Evolutionary conservation across 495 filamentous ascomycete species (phyloP), one percentile per base, ranked within the genome.

Genomic region (Aspergillus homomorphus): DNA sequence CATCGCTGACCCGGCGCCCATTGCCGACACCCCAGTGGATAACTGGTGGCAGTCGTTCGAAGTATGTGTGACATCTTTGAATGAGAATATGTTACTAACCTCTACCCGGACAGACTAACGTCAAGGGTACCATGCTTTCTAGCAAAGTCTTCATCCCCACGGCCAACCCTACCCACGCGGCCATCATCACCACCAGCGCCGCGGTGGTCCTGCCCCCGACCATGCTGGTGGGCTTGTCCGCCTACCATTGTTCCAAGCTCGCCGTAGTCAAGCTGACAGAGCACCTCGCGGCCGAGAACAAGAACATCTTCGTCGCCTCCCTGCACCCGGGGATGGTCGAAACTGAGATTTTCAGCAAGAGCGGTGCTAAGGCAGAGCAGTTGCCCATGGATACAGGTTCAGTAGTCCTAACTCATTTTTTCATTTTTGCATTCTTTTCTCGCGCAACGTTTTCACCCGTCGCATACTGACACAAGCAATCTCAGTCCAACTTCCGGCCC

Each of bases 321-420:
- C 30, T 79, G 16, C 75, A 80, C 44, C 77, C 78, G 0, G 78
- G 77, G 10, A 58, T 75, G 57, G 54, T 78, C 1, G 66, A 71
- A 9, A 78, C 76, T 2, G 65, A 61, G 12, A 70, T 70, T 22
- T 67, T 71, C 42, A 26, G 30, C 4, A 66, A 59, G 33, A 57
- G 56, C 2, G 72, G 71, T 4, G 66, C 45, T 1, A 65, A 48
- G 24, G 22, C 61, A 8, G 67, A 61, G 10, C 49, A 44, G 28
- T 43, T 70, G 4, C 65, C 69, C 0, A 62, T 77, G 62, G 73
- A 77, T 57, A 62, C 53, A 41, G 59, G 73, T 73, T 63, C 14
- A 1, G 20, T 21, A 5, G 20, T 45, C 16, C 8, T 20, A n/a
- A 9, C 15, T 18, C 6, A 20, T 15, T 14, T 56, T 58, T 26